phyloP scores from a whole-genome alignment of 73 alveolate species.

The Paramecium pentaurelia region DNA sequence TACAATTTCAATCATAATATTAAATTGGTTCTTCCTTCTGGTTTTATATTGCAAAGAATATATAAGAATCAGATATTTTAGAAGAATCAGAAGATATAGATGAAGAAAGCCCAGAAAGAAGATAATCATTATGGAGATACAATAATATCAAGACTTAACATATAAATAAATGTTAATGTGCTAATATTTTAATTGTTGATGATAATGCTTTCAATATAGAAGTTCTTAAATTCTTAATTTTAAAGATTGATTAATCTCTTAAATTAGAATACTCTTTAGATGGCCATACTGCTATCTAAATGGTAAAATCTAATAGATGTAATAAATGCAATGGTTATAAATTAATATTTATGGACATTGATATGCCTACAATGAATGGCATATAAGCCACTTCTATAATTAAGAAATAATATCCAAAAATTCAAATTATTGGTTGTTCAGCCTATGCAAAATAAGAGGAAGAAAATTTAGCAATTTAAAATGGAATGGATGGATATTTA shows the following conservation, averaged over 20 bases:
- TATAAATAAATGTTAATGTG: neutral
- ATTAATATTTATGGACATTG: neutral
- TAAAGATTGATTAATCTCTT: neutral
- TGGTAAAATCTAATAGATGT: constrained; percentile 11
- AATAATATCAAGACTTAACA: neutral
- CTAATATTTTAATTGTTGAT: neutral
- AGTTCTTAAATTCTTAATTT: neutral
- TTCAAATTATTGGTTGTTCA: neutral
- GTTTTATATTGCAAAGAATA: constrained; percentile 15
- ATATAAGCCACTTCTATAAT: neutral
- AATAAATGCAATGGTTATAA: neutral
- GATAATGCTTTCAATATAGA: constrained; percentile 41
- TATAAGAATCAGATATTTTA: neutral
- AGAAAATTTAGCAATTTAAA: neutral
- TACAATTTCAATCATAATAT: neutral
- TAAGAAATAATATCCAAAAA: neutral
- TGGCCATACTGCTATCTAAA: neutral
- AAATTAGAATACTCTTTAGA: neutral
- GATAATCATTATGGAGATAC: neutral
- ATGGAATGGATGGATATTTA: constrained; percentile 32
- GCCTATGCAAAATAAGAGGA: neutral
- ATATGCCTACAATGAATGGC: constrained; percentile 41
- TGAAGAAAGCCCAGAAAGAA: constrained; percentile 6
- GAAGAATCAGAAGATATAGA: neutral
- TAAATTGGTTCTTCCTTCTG: neutral